phyloP scores from a whole-genome alignment of 192 early-diverging fungal genomes.

The Rhizoclosmatium globosum region DNA sequence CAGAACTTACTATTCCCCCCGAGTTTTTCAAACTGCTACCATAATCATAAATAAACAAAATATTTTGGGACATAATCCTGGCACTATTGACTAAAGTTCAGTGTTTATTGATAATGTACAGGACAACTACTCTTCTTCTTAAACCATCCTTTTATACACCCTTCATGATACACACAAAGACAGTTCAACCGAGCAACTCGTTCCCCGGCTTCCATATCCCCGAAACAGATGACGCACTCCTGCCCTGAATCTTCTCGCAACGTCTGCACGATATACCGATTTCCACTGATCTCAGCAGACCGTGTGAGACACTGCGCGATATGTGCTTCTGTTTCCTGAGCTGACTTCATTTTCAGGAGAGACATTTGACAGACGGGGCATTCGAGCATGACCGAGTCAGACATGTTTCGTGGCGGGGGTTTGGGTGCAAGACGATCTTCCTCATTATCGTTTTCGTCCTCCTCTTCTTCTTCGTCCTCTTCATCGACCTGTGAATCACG shows the following conservation, averaged over 20 bases:
- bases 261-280: constrained; percentile 65
- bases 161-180: constrained; percentile 87
- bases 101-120: constrained; percentile 78
- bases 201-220: constrained; percentile 74
- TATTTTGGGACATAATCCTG: no score
- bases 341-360: constrained; percentile 56
- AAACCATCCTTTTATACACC: constrained; percentile 86
- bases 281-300: constrained; percentile 55
- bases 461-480: constrained; percentile 16
- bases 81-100: no score
- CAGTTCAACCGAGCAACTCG: constrained; percentile 85
- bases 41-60: no score
- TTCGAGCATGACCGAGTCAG: constrained; percentile 69
- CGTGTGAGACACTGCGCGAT: constrained; percentile 64
- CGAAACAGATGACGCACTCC: constrained; percentile 96
- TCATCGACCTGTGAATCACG: background rate
- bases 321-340: constrained; percentile 62
- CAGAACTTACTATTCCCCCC: background rate
- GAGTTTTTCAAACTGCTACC: background rate
- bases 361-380: constrained; percentile 73
- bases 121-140: constrained; percentile 79
- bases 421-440: background rate
- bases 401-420: background rate
- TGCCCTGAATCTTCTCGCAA: constrained; percentile 45
- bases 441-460: background rate